phyloP scores from a whole-genome alignment of 1,284 basidiomycete species.

The Boletus mariae region DNA sequence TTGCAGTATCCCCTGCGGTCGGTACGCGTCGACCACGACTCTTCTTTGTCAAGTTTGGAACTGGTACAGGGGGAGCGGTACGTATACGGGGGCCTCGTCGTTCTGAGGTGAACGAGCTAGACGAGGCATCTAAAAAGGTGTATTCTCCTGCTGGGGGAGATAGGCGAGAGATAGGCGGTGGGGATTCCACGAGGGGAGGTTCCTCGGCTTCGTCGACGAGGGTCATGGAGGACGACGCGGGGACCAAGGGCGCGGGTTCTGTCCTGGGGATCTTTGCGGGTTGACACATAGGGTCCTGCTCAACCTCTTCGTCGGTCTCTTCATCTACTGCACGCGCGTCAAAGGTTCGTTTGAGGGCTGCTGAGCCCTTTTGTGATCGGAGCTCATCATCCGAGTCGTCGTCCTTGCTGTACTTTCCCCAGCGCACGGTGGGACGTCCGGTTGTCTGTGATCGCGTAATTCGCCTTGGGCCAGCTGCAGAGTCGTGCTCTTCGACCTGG shows the following conservation, averaged over 20 bases:
- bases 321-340: constrained; percentile 35
- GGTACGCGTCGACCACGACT: constrained; percentile 68
- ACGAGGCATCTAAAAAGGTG: constrained; percentile 34
- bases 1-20: constrained; percentile 32
- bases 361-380: constrained; percentile 15
- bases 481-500: constrained; percentile 28
- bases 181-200: constrained; percentile 6
- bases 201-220: constrained; percentile 26
- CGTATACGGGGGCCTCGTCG: constrained; percentile 36
- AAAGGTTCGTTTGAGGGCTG: constrained; percentile 32
- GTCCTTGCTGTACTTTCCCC: constrained; percentile 34
- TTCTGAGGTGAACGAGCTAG: constrained; percentile 34
- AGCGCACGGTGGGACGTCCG: constrained; percentile 32
- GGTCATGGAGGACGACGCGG: constrained; percentile 30
- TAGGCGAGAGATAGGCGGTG: constrained; percentile 9
- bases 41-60: constrained; percentile 71
- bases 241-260: constrained; percentile 24
- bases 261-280: constrained; percentile 29
- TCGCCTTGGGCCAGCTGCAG: constrained; percentile 23
- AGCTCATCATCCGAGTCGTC: constrained; percentile 30
- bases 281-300: constrained; percentile 17
- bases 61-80: constrained; percentile 51
- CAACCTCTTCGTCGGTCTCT: constrained; percentile 32
- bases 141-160: constrained; percentile 34
- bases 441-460: constrained; percentile 34